Evolutionary conservation across 306 rosid species (phyloP).

Genomic region (Vicia faba): DNA sequence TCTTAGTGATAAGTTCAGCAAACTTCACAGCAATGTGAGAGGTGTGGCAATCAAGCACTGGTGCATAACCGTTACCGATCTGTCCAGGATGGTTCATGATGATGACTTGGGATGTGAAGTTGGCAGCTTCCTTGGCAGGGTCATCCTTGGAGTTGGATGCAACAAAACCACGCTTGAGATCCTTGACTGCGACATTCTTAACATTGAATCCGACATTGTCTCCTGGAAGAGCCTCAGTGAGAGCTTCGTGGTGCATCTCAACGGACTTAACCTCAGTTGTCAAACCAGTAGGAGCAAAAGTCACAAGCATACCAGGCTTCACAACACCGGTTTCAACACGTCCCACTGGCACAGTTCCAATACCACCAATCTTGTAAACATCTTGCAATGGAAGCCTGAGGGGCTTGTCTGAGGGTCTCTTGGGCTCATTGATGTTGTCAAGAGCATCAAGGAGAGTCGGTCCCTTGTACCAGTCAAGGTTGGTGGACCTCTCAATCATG

Average conservation of each 20-base stretch:
- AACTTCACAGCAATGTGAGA: slow-evolving; percentile 64
- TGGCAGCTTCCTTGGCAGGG: slow-evolving; percentile 51
- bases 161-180: slow-evolving; percentile 51
- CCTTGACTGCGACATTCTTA: slow-evolving; percentile 53
- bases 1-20: slow-evolving; percentile 51
- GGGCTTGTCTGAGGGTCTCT: slow-evolving; percentile 52
- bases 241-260: slow-evolving; percentile 54
- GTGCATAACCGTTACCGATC: slow-evolving; percentile 51
- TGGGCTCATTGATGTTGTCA: slow-evolving; percentile 45
- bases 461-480: slow-evolving; percentile 60
- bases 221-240: slow-evolving; percentile 43
- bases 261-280: slow-evolving; percentile 56
- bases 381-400: slow-evolving; percentile 51
- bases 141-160: slow-evolving; percentile 50
- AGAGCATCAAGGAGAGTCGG: slow-evolving; percentile 54
- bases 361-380: slow-evolving; percentile 54
- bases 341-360: slow-evolving; percentile 51
- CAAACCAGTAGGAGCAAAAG: slow-evolving; percentile 46
- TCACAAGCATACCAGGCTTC: slow-evolving; percentile 46
- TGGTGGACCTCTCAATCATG: slow-evolving; percentile 57
- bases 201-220: slow-evolving; percentile 50
- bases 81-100: slow-evolving; percentile 51
- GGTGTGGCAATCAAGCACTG: slow-evolving; percentile 63
- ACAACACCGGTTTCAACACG: slow-evolving; percentile 47
- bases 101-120: slow-evolving; percentile 48